These are phyloP conservation scores for Heliamphora pulchella DNA, from an alignment of 179 eudicot species.

Conservation along the genomic window DNA sequence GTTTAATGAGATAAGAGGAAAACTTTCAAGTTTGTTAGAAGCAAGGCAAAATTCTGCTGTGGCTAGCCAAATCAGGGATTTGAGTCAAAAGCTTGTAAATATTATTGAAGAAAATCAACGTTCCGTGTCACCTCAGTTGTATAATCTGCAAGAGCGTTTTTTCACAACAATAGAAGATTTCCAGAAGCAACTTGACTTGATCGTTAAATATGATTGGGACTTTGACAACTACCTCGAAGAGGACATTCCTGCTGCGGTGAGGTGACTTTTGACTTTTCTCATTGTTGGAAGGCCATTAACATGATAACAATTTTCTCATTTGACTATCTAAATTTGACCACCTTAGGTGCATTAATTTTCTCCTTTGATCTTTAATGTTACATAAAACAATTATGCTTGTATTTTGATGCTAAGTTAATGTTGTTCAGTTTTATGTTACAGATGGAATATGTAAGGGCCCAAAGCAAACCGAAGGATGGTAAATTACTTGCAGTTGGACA, in stretches of 20 bases:
- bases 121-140: constrained; percentile 76
- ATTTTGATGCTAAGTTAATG: background rate
- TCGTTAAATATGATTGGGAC: constrained; percentile 95
- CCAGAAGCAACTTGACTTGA: constrained; percentile 86
- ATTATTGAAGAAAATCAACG: constrained; percentile 76
- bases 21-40: constrained; percentile 56
- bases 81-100: constrained; percentile 76
- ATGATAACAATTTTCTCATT: constrained; percentile 1
- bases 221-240: constrained; percentile 91
- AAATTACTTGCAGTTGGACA: constrained; percentile 90
- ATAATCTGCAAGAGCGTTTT: constrained; percentile 72
- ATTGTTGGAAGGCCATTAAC: constrained; percentile 18
- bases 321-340: background rate
- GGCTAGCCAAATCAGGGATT: constrained; percentile 67
- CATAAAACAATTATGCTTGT: background rate
- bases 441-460: constrained; percentile 86
- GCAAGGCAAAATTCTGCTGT: constrained; percentile 53
- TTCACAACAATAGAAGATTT: constrained; percentile 71
- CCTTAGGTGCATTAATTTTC: constrained; percentile 3
- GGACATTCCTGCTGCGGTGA: constrained; percentile 97
- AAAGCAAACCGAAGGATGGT: constrained; percentile 72
- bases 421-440: constrained; percentile 18
- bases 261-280: constrained; percentile 53
- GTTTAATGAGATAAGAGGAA: constrained; percentile 55
- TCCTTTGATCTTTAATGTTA: background rate